These are phyloP conservation scores for Saprolegnia diclina DNA, from an alignment of 352 stramenopile species.

Conservation along the genomic window DNA sequence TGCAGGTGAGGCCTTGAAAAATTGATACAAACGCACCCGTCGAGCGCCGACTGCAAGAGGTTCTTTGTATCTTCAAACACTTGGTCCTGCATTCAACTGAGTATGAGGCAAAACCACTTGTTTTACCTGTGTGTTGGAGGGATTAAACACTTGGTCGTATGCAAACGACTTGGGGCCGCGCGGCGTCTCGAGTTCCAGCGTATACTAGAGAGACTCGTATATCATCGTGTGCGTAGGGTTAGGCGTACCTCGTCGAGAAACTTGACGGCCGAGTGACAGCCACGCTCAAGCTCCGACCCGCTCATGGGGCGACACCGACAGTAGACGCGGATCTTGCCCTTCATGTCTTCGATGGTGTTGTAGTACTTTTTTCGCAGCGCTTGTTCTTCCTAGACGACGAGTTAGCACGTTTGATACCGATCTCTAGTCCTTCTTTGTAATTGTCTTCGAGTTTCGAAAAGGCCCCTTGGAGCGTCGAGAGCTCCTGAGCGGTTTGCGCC, in stretches of 20 bases:
- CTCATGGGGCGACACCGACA: constrained; percentile 89
- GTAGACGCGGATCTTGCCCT: constrained; percentile 92
- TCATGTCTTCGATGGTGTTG: constrained; percentile 95
- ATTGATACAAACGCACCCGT: constrained; percentile 40
- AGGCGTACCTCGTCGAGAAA: constrained; percentile 77
- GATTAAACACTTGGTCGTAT: constrained; percentile 88
- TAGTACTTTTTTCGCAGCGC: constrained; percentile 92
- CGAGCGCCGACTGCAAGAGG: constrained; percentile 83
- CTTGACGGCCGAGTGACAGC: constrained; percentile 54
- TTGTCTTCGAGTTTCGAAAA: constrained; percentile 55
- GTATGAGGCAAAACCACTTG: background rate
- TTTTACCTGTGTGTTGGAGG: constrained; percentile 45
- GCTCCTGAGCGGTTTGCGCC: constrained; percentile 40
- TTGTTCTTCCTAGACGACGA: constrained; percentile 55
- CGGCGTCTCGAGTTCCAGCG: constrained; percentile 72
- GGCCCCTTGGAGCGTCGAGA: constrained; percentile 35
- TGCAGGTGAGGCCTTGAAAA: background rate
- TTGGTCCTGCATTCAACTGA: constrained; percentile 37
- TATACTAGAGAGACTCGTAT: constrained; percentile 37
- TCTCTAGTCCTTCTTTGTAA: constrained; percentile 40
- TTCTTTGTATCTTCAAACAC: constrained; percentile 93
- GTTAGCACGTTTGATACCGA: background rate
- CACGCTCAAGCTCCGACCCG: constrained; percentile 72
- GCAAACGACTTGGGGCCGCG: constrained; percentile 83
- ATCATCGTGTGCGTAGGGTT: no score